Evolutionary conservation across 306 rosid genomes (phyloP).

Genomic region (Rosa multiflora): DNA sequence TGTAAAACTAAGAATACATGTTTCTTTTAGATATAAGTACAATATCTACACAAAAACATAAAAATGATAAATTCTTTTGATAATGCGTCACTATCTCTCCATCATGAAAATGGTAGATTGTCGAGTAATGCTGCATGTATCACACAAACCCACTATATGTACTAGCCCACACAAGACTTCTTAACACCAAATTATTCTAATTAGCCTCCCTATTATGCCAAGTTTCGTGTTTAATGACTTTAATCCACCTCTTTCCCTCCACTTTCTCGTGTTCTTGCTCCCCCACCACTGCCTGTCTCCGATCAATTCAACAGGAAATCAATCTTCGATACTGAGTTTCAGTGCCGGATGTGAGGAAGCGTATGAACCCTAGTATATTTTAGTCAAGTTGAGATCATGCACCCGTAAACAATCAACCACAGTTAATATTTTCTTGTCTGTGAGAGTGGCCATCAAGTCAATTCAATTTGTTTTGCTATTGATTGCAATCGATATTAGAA

Average conservation of each 20-base stretch:
- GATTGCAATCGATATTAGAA: background rate
- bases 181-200: background rate
- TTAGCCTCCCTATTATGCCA: background rate
- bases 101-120: too few species aligned
- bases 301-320: background rate
- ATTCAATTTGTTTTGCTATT: background rate
- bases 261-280: background rate
- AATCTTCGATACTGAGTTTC: background rate
- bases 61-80: too few species aligned
- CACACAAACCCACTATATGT: too few species aligned
- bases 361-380: background rate
- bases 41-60: too few species aligned
- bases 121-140: too few species aligned
- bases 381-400: background rate
- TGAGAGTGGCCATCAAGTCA: conserved; percentile 1
- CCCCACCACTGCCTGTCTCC: background rate
- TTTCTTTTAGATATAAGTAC: too few species aligned
- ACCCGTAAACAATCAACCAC: background rate
- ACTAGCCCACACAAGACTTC: too few species aligned
- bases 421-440: background rate
- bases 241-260: background rate
- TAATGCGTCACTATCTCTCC: too few species aligned
- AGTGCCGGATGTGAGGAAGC: background rate
- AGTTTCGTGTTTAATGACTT: background rate
- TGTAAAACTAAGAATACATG: too few species aligned